Evolutionary conservation across 2,329 filamentous ascomycete species (phyloP).

Genomic region (Paracamarosporium sp.): DNA sequence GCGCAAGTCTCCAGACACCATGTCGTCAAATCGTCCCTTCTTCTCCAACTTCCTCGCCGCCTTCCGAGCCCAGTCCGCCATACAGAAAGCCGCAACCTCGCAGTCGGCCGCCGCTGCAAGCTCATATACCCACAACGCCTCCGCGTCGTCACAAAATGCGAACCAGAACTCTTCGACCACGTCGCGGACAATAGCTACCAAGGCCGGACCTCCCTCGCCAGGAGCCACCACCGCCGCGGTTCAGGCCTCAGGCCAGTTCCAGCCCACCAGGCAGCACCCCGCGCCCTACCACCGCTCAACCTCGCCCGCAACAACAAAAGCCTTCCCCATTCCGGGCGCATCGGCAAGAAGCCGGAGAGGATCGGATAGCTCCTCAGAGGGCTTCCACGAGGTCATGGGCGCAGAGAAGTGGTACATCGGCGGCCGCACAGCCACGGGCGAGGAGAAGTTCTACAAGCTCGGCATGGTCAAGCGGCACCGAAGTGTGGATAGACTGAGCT

Average conservation of each 20-base stretch:
- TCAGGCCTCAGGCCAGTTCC: constrained; percentile 47
- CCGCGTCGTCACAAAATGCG: constrained; percentile 44
- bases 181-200: constrained; percentile 48
- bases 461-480: constrained; percentile 75
- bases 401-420: constrained; percentile 85
- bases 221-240: constrained; percentile 48
- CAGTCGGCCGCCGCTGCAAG: constrained; percentile 44
- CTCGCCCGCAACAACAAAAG: constrained; percentile 40
- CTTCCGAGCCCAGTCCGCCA: constrained; percentile 69
- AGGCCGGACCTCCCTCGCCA: constrained; percentile 38
- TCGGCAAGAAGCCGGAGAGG: constrained; percentile 61
- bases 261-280: constrained; percentile 50
- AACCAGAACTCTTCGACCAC: constrained; percentile 48
- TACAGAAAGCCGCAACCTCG: constrained; percentile 62
- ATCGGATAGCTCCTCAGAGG: constrained; percentile 77
- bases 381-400: constrained; percentile 74
- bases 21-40: constrained; percentile 72
- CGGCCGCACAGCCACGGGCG: constrained; percentile 75
- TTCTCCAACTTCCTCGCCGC: constrained; percentile 72
- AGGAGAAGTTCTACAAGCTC: constrained; percentile 82
- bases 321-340: constrained; percentile 44
- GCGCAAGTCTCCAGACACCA: constrained; percentile 43
- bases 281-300: constrained; percentile 47
- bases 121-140: constrained; percentile 42
- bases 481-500: constrained; percentile 76